A percentile compares a stretch with the other conserved stretches of the same genome.
Evolutionary conservation across 345 rosid genomes (phyloP).

Genomic region (Carallia pectinifolia): DNA sequence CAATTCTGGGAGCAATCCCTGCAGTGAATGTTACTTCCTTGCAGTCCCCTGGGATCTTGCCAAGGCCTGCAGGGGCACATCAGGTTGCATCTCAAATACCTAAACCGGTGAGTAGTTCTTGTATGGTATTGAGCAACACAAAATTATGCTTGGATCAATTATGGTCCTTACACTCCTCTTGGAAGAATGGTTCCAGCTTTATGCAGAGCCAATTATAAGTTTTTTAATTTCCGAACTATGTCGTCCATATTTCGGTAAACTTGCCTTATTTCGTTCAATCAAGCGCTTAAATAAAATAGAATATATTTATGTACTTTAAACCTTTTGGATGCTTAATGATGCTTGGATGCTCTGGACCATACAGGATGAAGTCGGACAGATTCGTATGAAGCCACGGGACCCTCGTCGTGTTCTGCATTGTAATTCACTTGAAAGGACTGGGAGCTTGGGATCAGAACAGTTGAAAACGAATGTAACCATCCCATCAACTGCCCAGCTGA

Average conservation of each 20-base stretch:
- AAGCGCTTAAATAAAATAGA: not conserved
- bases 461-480: conserved; percentile 40
- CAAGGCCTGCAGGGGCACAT: conserved; percentile 44
- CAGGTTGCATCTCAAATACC: conserved; percentile 42
- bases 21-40: conserved; percentile 31
- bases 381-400: conserved; percentile 96
- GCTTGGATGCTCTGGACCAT: not conserved
- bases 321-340: conserved; percentile 1
- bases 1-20: conserved; percentile 40
- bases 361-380: conserved; percentile 71
- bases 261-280: not conserved
- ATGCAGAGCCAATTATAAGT: not conserved
- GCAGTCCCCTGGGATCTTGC: conserved; percentile 37
- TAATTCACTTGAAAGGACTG: conserved; percentile 50
- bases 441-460: conserved; percentile 49
- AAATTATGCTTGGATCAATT: conserved; percentile 10
- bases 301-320: not conserved
- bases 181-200: too few species aligned
- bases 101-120: conserved; percentile 44
- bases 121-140: conserved; percentile 1
- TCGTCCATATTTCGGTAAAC: not conserved
- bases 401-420: conserved; percentile 90
- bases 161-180: not conserved
- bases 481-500: conserved; percentile 25
- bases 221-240: not conserved